phyloP scores from a whole-genome alignment of 257 asterid species.

The Penstemon eatonii region DNA sequence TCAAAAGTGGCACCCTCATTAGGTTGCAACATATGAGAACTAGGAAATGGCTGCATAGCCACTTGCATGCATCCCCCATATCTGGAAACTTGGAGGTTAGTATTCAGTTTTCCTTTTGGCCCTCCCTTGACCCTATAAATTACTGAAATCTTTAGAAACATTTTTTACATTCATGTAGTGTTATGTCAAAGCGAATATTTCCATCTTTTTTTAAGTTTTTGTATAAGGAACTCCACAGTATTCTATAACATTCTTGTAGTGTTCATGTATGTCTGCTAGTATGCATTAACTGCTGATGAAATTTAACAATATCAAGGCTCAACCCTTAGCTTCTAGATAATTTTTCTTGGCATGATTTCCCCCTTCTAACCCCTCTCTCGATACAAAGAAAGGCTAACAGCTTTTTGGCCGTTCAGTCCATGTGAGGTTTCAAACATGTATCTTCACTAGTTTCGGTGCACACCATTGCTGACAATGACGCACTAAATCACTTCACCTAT shows the following conservation, averaged over 20 bases:
- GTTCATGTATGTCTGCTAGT: not conserved
- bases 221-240: no score
- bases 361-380: not conserved
- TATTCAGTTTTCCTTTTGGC: slow-evolving; percentile 12
- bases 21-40: slow-evolving; percentile 92
- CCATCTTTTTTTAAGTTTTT: not conserved
- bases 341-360: not conserved
- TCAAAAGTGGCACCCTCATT: slow-evolving; percentile 61
- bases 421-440: not conserved
- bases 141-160: not conserved
- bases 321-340: not conserved
- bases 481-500: not conserved
- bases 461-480: not conserved
- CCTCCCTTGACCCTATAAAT: not conserved
- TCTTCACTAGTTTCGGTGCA: not conserved
- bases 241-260: not conserved
- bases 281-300: not conserved
- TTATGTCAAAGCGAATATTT: not conserved
- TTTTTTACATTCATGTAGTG: slow-evolving; percentile 1
- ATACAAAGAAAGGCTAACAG: not conserved
- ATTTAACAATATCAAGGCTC: not conserved
- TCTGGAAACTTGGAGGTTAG: slow-evolving; percentile 94
- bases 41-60: slow-evolving; percentile 96
- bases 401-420: not conserved
- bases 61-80: slow-evolving; percentile 97